Base-by-base conservation (phyloP, 1,284 basidiomycete species). In the Calocybe gambosa region DNA sequence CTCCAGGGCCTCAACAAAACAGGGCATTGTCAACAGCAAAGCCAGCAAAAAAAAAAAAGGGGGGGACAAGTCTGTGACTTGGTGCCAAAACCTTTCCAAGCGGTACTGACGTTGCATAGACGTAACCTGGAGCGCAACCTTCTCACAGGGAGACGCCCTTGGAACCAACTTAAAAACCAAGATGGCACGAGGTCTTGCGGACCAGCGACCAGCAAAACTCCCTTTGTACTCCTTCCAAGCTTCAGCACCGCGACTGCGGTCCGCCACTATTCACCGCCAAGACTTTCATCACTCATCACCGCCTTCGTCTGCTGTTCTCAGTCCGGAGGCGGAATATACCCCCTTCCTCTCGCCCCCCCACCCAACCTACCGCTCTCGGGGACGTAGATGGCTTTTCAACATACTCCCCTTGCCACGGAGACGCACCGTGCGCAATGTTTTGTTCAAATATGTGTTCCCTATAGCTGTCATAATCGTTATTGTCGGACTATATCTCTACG, bases 401-500 rank as follows among this genome's bases (percentile, higher is more conserved):
- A 42, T 55, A 45, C 46, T 59, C 26, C 50, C 61, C 19, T 47
- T 55, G 9, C 50, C 48, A 12, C 52, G 35, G 41, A 59, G 56
- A 20, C 62, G 57, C 43, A 60, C 58, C 39, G 46, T 65, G 13
- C 47, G 62, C 25, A 51, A 51, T 37, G 45, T 63, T 15, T 55
- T 67, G 46, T 26, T 31, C 29, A 64, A 62, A 54, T 59, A 59
- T 43, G 43, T 53, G 35, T 28, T 73, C 2, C 63, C 69, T 1
- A 38, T 63, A 15, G 48, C 64, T 29, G 50, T 73, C 43, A 49
- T 79, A 42, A 50, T 67, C 46, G 40, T 82, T 25, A 49, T 82
- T 38, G 45, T 75, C 15, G 73, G 76, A 13, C 62, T 78, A 46
- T 73, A 76, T 54, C 58, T 76, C 23, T 91, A 81, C 67, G 85